A percentile compares a stretch with the other conserved stretches of the same genome.
Conservation (phyloP, 768 basidiomycete genomes). For the Termitomyces sp. region DNA sequence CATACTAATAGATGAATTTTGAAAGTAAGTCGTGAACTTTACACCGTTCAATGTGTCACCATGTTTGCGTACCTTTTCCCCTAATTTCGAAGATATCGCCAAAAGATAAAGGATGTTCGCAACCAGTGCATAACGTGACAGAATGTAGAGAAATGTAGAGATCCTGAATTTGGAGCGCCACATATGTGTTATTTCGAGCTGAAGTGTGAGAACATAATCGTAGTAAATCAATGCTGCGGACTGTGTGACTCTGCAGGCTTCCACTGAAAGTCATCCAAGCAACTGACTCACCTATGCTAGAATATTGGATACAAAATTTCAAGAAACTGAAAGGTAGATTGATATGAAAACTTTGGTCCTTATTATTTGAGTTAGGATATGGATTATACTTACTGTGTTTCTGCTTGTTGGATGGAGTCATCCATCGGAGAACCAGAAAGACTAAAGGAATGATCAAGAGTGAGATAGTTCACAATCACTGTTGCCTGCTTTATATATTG, state of each 20-base stretch:
- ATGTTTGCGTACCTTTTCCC: slow-evolving; percentile 7
- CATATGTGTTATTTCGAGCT: slow-evolving; percentile 20
- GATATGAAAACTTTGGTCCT: neutral
- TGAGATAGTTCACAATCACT: neutral
- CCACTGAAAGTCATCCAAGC: neutral
- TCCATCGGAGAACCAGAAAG: neutral
- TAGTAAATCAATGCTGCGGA: slow-evolving; percentile 9
- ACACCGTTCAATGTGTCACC: no score
- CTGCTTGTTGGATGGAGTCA: neutral
- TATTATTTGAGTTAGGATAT: no score
- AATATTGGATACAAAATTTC: slow-evolving; percentile 1
- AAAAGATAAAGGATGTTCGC: slow-evolving; percentile 24
- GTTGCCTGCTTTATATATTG: neutral
- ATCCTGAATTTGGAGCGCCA: slow-evolving; percentile 20
- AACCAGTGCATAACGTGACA: slow-evolving; percentile 24
- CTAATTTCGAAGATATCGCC: slow-evolving; percentile 14
- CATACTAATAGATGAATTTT: neutral
- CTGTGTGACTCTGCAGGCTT: neutral
- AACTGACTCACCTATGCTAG: neutral
- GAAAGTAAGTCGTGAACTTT: no score
- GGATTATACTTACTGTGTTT: neutral
- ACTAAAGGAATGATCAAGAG: no score
- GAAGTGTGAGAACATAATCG: slow-evolving; percentile 24
- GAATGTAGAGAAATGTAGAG: slow-evolving; percentile 21
- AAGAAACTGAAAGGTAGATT: neutral